Base-by-base conservation (phyloP, 2,329 filamentous ascomycete genomes). In the Xylaria sp. region DNA sequence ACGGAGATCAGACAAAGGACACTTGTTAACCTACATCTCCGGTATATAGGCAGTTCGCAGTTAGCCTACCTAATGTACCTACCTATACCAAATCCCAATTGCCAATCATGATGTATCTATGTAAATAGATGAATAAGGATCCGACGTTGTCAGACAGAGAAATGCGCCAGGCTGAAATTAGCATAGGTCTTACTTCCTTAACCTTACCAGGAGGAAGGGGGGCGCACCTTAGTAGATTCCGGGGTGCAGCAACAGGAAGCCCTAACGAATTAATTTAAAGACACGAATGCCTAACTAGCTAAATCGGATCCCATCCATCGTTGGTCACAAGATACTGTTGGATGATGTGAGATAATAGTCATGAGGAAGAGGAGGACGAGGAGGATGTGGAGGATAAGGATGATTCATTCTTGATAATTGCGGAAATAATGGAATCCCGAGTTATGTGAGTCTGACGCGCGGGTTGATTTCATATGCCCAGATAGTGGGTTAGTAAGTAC, bases 201-300 rank as follows among this genome's bases (percentile, higher is more conserved):
- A 50, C 41, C 28, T 28, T 28, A 28, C 28, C 28, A 28, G 28
- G 28, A 28, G 28, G 28, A 28, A 28, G 28, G 41, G 5, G 15
- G 41, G 18, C 63, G 63, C 57, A 63, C 63, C 18, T 59, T 32
- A 32, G 46, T 41, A 59, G 54, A 66, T 58, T 69, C 67, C 28
- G 67, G 67, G 67, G 67, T 69, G 67, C 67, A 69, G 66, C 62
- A 64, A 9, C 2, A 18, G n/a, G 44, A 48, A 20, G 41, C 28
- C 34, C 34, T 37, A 37, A 9, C 6, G 4, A 37, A 10, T 8
- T 37, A 37, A 37, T 37, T 37, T 1, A 37, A 37, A 37, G 7
- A 37, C 34, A 37, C 34, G 34, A 37, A 10, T 37, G 10, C 34
- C 34, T 37, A 37, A 8, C 1, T 37, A 10, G 5, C 34, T 37